These are phyloP conservation scores for Achlya hypogyna DNA, from an alignment of 352 stramenopile species.

Conservation along the genomic window DNA sequence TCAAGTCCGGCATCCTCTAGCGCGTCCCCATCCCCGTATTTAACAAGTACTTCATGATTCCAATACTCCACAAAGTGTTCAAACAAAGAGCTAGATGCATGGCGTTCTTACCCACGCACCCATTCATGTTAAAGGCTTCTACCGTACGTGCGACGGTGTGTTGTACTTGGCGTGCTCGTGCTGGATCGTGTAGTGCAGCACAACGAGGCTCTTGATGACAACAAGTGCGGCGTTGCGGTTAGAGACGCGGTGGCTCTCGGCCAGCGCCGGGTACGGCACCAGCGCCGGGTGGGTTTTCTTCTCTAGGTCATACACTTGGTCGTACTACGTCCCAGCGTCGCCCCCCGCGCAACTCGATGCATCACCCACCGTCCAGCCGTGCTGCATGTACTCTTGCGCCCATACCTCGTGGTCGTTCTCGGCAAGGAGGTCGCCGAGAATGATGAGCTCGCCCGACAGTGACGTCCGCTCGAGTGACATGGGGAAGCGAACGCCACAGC, in stretches of 20 bases:
- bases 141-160: too few species aligned
- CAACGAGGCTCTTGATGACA: conserved; percentile 9
- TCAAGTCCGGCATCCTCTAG: conserved; percentile 13
- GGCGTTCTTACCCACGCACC: too few species aligned
- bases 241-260: conserved; percentile 29
- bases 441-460: conserved; percentile 50
- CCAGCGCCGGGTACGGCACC: conserved; percentile 46
- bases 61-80: not conserved
- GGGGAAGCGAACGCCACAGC: conserved; percentile 23
- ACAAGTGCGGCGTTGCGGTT: conserved; percentile 1
- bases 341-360: too few species aligned
- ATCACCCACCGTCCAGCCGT: conserved; percentile 31
- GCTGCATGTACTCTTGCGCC: conserved; percentile 35
- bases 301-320: conserved; percentile 28
- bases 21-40: not conserved
- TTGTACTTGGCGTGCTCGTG: conserved; percentile 5
- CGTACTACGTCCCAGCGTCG: too few species aligned
- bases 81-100: not conserved
- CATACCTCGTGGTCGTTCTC: conserved; percentile 68
- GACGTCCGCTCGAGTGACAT: conserved; percentile 25
- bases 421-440: conserved; percentile 57
- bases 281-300: conserved; percentile 45
- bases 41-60: not conserved
- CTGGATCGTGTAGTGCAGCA: not conserved
- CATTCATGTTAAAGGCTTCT: too few species aligned